These are phyloP conservation scores for Chrysosporium keratinophilum DNA, from an alignment of 2,329 filamentous ascomycete species.

Conservation along the genomic window DNA sequence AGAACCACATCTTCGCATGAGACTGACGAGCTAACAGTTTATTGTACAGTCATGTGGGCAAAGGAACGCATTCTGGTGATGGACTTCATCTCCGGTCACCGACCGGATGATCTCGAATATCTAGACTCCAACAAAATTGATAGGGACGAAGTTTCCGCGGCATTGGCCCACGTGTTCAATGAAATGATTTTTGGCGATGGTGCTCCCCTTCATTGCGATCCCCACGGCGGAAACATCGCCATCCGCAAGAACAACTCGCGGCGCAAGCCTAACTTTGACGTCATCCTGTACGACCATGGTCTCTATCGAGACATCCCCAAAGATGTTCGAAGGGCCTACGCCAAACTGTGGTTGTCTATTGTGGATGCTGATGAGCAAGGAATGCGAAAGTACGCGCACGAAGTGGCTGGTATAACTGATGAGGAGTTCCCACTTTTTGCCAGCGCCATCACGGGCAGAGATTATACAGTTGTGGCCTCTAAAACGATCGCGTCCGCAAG, in stretches of 20 bases:
- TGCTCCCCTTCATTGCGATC: conserved; percentile 89
- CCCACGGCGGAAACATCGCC: conserved; percentile 91
- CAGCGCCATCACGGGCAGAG: conserved; percentile 87
- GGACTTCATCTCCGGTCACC: conserved; percentile 78
- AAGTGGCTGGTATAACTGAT: conserved; percentile 80
- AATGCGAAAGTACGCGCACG: conserved; percentile 81
- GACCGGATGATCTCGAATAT: conserved; percentile 80
- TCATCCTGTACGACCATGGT: conserved; percentile 94
- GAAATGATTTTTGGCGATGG: conserved; percentile 95
- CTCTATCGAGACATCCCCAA: conserved; percentile 86
- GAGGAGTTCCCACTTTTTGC: conserved; percentile 92
- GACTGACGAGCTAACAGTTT: background rate
- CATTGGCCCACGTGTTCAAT: conserved; percentile 87
- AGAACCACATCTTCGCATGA: background rate
- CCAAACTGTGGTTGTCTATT: conserved; percentile 94
- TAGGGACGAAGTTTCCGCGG: conserved; percentile 87
- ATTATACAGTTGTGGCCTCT: conserved; percentile 63
- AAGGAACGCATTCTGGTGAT: conserved; percentile 85
- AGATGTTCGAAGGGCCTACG: conserved; percentile 70
- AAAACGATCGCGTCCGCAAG: conserved; percentile 49
- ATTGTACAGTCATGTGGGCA: conserved; percentile 64
- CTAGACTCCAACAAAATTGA: conserved; percentile 80
- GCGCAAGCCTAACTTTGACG: conserved; percentile 70
- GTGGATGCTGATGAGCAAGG: conserved; percentile 73
- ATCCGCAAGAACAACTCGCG: conserved; percentile 63